Conservation (phyloP, 176 grass and related monocot genomes). For the Poa pratensis region DNA sequence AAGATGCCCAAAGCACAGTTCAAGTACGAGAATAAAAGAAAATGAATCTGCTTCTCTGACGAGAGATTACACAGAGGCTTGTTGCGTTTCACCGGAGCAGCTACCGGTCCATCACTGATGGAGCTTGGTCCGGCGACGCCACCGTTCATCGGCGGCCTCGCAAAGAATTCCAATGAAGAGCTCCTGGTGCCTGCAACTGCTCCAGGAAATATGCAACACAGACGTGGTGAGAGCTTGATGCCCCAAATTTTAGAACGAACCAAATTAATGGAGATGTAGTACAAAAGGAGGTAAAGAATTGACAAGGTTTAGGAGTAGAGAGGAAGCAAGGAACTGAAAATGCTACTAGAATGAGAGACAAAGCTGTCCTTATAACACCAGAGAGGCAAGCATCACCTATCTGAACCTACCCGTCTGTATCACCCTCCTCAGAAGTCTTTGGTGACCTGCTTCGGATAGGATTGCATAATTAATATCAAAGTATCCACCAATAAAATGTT, state of each 20-base stretch:
- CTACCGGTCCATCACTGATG: background rate
- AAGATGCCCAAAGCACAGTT: background rate
- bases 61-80: conserved; percentile 53
- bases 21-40: conserved; percentile 22
- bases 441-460: conserved; percentile 12
- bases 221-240: background rate
- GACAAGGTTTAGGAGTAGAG: conserved; percentile 46
- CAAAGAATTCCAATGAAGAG: background rate
- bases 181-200: background rate
- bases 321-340: conserved; percentile 53
- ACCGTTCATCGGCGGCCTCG: background rate
- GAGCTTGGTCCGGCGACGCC: background rate
- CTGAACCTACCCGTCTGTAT: conserved; percentile 21
- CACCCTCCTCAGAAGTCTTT: conserved; percentile 21
- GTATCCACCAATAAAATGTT: background rate
- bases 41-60: conserved; percentile 6
- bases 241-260: background rate
- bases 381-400: conserved; percentile 64
- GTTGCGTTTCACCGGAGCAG: conserved; percentile 33
- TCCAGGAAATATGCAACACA: conserved; percentile 29
- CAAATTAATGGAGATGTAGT: conserved; percentile 25
- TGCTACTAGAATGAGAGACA: conserved; percentile 8
- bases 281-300: conserved; percentile 34
- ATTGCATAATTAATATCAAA: background rate
- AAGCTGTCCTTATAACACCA: conserved; percentile 34